These are phyloP conservation scores for Purpureocillium lavendulum DNA, from an alignment of 2,329 filamentous ascomycete genomes.

Conservation along the genomic window DNA sequence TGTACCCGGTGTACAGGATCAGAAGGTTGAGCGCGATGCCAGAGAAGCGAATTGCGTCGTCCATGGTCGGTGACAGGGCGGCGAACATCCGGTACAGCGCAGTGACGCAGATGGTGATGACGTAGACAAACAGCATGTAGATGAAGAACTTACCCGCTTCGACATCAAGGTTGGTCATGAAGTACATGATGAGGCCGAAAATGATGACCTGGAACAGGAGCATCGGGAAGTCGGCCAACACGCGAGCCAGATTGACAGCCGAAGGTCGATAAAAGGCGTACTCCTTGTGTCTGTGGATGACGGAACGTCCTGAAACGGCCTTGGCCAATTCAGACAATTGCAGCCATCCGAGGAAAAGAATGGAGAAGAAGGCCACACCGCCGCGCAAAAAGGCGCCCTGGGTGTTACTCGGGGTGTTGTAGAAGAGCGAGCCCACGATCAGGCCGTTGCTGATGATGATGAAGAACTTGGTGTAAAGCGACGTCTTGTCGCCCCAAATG, in stretches of 20 bases:
- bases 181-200: slow-evolving; percentile 68
- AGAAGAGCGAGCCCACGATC: slow-evolving; percentile 74
- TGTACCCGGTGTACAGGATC: slow-evolving; percentile 58
- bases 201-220: slow-evolving; percentile 54
- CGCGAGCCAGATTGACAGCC: slow-evolving; percentile 45
- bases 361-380: slow-evolving; percentile 38
- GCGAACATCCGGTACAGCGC: slow-evolving; percentile 52
- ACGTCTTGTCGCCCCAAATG: slow-evolving; percentile 64
- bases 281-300: slow-evolving; percentile 39
- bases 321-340: slow-evolving; percentile 72
- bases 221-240: slow-evolving; percentile 48
- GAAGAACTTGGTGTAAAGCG: slow-evolving; percentile 70
- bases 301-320: slow-evolving; percentile 61
- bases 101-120: slow-evolving; percentile 45
- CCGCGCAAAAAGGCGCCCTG: slow-evolving; percentile 51
- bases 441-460: slow-evolving; percentile 67
- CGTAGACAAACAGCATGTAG: slow-evolving; percentile 53
- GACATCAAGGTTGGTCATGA: slow-evolving; percentile 62
- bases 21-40: slow-evolving; percentile 50
- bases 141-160: slow-evolving; percentile 59
- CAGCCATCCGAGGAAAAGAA: slow-evolving; percentile 51
- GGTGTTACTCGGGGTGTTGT: slow-evolving; percentile 52
- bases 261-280: slow-evolving; percentile 45
- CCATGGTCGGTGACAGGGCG: slow-evolving; percentile 47
- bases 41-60: slow-evolving; percentile 52